Conservation (phyloP, 352 stramenopile genomes). For the Phytophthora hybrid region DNA sequence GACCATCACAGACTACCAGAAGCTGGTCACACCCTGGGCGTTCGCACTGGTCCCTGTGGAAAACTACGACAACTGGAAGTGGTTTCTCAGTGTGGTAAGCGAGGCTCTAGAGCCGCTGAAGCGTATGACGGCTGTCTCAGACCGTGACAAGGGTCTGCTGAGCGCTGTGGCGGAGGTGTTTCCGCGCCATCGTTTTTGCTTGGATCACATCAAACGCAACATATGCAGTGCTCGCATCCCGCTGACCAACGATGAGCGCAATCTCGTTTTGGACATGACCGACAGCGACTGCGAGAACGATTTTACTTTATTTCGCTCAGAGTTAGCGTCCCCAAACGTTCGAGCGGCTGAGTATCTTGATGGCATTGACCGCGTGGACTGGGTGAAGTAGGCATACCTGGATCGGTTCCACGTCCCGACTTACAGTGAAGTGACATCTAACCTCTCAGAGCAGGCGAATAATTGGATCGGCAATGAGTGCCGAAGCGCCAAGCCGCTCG, state of each 20-base stretch:
- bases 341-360: not conserved
- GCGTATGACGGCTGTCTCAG: conserved; percentile 5
- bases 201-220: conserved; percentile 18
- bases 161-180: conserved; percentile 5
- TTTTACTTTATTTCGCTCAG: not conserved
- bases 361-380: not conserved
- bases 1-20: too few species aligned
- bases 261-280: not conserved
- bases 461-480: not conserved
- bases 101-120: not conserved
- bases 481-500: not conserved
- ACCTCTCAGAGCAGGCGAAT: not conserved
- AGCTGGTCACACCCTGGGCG: too few species aligned
- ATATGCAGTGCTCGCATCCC: not conserved
- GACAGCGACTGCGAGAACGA: not conserved
- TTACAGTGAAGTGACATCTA: not conserved
- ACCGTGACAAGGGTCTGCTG: conserved; percentile 2
- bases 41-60: too few species aligned
- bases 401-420: not conserved
- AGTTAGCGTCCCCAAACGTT: not conserved
- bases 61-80: too few species aligned
- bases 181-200: conserved; percentile 9
- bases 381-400: not conserved
- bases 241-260: not conserved
- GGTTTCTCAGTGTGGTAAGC: conserved; percentile 16